These are phyloP conservation scores for Linnemannia hyalina DNA, from an alignment of 192 early-diverging fungal species.

Conservation along the genomic window DNA sequence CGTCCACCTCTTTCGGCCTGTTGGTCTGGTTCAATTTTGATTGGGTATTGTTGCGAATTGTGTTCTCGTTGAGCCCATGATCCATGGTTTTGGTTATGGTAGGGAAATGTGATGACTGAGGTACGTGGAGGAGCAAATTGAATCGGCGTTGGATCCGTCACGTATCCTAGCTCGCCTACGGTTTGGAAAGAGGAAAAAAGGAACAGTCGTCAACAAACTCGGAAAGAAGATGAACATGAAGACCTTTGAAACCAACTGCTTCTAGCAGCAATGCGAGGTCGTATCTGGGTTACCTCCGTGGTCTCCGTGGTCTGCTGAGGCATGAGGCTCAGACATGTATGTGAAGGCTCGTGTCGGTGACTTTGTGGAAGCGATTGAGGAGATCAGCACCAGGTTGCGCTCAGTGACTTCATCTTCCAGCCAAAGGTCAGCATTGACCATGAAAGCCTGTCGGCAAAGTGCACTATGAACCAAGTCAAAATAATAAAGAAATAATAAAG, in stretches of 20 bases:
- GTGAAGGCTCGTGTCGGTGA: slow-evolving; percentile 1
- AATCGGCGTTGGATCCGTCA: background rate
- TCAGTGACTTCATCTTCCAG: slow-evolving; percentile 59
- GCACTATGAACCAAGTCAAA: slow-evolving; percentile 21
- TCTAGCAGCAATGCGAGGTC: background rate
- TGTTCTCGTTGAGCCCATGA: background rate
- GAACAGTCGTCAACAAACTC: background rate
- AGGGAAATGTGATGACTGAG: background rate
- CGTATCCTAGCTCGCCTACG: background rate
- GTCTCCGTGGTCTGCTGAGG: background rate
- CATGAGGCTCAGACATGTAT: slow-evolving; percentile 3
- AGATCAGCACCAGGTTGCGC: slow-evolving; percentile 58
- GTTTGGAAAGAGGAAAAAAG: background rate
- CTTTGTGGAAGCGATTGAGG: slow-evolving; percentile 40
- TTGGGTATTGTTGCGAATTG: background rate
- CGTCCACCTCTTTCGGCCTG: background rate
- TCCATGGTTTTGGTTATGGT: background rate
- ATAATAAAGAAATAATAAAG: background rate
- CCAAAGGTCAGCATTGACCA: slow-evolving; percentile 65
- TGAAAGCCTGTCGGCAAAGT: slow-evolving; percentile 53
- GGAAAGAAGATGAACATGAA: background rate
- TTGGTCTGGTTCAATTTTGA: background rate
- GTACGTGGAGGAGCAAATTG: background rate
- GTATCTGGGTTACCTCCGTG: background rate
- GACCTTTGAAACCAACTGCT: too few relatives aligned